Evolutionary conservation across 2,329 filamentous ascomycete species (phyloP).

Genomic region (Fonsecaea pedrosoi): DNA sequence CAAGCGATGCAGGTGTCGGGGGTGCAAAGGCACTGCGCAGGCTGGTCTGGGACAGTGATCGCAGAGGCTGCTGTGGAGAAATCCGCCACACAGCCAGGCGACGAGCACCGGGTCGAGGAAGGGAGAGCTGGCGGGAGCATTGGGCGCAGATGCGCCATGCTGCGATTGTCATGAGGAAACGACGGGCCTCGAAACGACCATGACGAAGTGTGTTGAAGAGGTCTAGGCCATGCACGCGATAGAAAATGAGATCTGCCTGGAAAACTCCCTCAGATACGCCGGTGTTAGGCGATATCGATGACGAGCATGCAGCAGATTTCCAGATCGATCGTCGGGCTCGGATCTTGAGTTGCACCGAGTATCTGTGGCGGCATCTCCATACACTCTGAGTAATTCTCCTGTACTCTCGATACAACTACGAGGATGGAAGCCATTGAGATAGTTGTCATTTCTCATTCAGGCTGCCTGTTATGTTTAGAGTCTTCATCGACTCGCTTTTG

Average conservation of each 20-base stretch:
- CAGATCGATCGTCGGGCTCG: conserved; percentile 14
- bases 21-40: conserved; percentile 65
- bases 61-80: conserved; percentile 19
- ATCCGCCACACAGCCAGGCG: conserved; percentile 4
- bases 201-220: conserved; percentile 4
- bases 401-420: too few species aligned
- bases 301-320: conserved; percentile 5
- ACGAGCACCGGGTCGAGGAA: conserved; percentile 15
- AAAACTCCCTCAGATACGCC: neutral
- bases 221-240: conserved; percentile 8
- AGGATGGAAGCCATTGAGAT: too few species aligned
- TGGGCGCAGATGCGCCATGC: conserved; percentile 36
- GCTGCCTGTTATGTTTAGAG: neutral
- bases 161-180: conserved; percentile 28
- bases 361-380: neutral
- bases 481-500: neutral
- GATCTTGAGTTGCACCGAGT: neutral
- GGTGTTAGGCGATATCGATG: conserved; percentile 15
- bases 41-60: conserved; percentile 32
- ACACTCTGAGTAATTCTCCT: too few species aligned
- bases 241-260: conserved; percentile 23
- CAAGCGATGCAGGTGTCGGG: conserved; percentile 78
- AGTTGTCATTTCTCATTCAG: too few species aligned
- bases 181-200: neutral
- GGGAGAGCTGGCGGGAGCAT: conserved; percentile 27